phyloP scores from a whole-genome alignment of 768 basidiomycete genomes.

The Hysterangium stoloniferum region DNA sequence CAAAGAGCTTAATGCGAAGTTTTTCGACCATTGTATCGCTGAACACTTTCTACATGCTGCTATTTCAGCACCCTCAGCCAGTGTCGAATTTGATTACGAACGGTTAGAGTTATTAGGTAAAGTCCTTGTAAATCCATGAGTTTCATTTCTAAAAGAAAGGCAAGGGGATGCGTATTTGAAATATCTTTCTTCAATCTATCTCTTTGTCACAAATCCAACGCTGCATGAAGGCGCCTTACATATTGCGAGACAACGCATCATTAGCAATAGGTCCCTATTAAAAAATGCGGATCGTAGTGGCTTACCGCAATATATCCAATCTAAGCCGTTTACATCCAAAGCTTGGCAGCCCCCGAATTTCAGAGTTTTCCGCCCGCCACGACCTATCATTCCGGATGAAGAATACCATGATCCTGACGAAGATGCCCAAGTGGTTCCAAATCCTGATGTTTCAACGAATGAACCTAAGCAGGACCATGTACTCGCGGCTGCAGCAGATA shows the following conservation, averaged over 20 bases:
- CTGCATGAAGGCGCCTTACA: constrained; percentile 64
- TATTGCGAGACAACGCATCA: constrained; percentile 53
- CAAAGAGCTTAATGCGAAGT: constrained; percentile 66
- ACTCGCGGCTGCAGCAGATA: neutral
- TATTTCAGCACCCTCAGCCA: constrained; percentile 61
- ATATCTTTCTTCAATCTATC: constrained; percentile 63
- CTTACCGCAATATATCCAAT: constrained; percentile 67
- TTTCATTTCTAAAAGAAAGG: constrained; percentile 1
- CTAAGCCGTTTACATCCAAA: constrained; percentile 60
- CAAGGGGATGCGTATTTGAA: constrained; percentile 81
- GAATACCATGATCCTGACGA: neutral
- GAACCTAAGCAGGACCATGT: neutral
- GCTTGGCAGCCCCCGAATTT: constrained; percentile 54
- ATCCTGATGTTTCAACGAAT: neutral
- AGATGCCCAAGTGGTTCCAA: neutral
- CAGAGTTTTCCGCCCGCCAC: constrained; percentile 8
- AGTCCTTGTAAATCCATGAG: constrained; percentile 12
- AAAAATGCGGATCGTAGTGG: constrained; percentile 46
- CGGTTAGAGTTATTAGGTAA: constrained; percentile 75
- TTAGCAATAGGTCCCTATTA: constrained; percentile 66
- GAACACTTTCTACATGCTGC: constrained; percentile 59
- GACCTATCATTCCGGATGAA: neutral
- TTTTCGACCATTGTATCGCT: constrained; percentile 55
- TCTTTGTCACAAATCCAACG: constrained; percentile 61
- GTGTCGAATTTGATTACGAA: constrained; percentile 72